phyloP scores from a whole-genome alignment of 2,329 filamentous ascomycete genomes.

The Aspergillus novoparasiticus region DNA sequence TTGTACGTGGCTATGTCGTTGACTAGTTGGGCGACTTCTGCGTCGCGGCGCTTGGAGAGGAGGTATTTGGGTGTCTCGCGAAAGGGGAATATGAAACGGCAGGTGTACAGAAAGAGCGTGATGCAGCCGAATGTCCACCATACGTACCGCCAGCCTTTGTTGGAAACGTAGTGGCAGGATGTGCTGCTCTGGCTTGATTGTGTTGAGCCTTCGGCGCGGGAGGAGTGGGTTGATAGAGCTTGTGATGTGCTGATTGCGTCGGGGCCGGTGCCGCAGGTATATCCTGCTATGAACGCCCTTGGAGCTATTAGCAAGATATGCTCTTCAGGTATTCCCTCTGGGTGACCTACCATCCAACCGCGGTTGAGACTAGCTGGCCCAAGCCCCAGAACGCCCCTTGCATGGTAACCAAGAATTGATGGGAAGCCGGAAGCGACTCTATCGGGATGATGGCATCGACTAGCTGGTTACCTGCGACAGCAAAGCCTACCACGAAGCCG shows the following conservation, averaged over 20 bases:
- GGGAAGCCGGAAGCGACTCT: conserved; percentile 22
- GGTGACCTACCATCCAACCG: conserved; percentile 20
- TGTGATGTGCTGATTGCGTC: conserved; percentile 19
- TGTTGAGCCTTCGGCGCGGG: background rate
- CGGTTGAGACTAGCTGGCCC: conserved; percentile 20
- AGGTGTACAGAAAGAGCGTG: conserved; percentile 23
- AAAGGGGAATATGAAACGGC: conserved; percentile 20
- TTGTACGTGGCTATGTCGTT: conserved; percentile 23
- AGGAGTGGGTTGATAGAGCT: background rate
- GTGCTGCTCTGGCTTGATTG: conserved; percentile 10
- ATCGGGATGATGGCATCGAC: conserved; percentile 21
- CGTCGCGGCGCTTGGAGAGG: conserved; percentile 18
- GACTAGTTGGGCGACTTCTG: conserved; percentile 22
- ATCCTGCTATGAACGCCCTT: conserved; percentile 25
- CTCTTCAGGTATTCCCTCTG: too few relatives aligned
- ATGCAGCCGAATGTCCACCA: conserved; percentile 28
- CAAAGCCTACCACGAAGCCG: conserved; percentile 22
- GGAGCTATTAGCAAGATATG: background rate
- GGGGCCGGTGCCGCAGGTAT: conserved; percentile 26
- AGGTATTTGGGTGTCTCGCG: conserved; percentile 24
- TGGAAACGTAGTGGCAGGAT: conserved; percentile 25
- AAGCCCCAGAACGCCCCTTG: conserved; percentile 23
- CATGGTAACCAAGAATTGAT: conserved; percentile 22
- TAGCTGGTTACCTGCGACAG: conserved; percentile 20
- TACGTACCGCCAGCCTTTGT: conserved; percentile 27